Percentiles rank a stretch among this genome's conserved stretches.
Evolutionary conservation across 2,329 filamentous ascomycete genomes (phyloP).

Genomic region (Cladosporium sp.): DNA sequence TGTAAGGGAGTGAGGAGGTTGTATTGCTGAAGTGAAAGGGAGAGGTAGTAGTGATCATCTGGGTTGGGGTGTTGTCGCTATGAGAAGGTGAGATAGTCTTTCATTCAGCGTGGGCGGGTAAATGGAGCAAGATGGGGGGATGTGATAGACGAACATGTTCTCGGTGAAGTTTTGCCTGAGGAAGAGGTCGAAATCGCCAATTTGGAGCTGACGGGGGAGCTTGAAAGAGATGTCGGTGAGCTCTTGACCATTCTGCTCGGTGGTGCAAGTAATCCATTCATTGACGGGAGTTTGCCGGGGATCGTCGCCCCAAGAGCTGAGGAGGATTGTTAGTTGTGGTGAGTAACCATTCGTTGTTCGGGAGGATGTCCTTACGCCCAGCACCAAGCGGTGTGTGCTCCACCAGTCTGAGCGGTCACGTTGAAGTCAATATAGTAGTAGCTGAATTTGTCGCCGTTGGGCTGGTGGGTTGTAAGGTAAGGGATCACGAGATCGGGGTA

Average conservation of each 20-base stretch:
- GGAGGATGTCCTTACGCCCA: neutral
- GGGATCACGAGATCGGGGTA: neutral
- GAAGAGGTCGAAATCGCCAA: slow-evolving; percentile 25
- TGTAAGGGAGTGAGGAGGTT: slow-evolving; percentile 14
- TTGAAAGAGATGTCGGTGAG: slow-evolving; percentile 22
- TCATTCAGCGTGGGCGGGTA: too few relatives aligned
- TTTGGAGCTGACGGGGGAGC: slow-evolving; percentile 23
- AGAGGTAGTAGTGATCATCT: neutral
- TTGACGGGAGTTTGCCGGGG: slow-evolving; percentile 17
- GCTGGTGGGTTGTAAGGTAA: slow-evolving; percentile 22
- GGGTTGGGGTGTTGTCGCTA: neutral
- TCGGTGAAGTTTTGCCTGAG: slow-evolving; percentile 22
- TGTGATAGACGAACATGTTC: slow-evolving; percentile 2
- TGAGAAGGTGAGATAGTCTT: neutral
- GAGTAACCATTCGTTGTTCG: neutral
- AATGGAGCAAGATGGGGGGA: neutral
- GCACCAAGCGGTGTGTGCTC: slow-evolving; percentile 18
- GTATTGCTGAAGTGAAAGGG: slow-evolving; percentile 16
- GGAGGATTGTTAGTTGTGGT: neutral
- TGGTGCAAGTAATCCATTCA: slow-evolving; percentile 23
- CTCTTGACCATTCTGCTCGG: neutral
- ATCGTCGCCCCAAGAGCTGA: neutral
- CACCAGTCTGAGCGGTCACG: slow-evolving; percentile 18
- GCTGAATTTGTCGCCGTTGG: slow-evolving; percentile 25
- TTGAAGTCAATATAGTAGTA: slow-evolving; percentile 26